A percentile compares a stretch with the other conserved stretches of the same genome.
Evolutionary conservation across 768 basidiomycete genomes (phyloP).

Genomic region (Calocera viscosa): DNA sequence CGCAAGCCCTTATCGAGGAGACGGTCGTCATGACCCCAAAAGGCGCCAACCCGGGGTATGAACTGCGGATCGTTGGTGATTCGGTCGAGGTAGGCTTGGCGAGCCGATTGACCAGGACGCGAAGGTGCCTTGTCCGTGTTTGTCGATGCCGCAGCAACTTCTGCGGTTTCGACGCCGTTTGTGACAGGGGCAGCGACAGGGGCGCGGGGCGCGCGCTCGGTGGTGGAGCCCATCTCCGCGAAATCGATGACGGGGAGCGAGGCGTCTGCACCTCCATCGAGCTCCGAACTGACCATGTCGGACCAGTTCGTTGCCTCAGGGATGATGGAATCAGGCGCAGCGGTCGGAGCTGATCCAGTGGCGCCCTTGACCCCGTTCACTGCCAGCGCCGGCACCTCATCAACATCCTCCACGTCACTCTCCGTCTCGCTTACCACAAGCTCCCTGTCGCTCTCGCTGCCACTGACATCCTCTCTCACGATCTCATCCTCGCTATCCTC

Average conservation of each 20-base stretch:
- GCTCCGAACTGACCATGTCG: constrained; percentile 47
- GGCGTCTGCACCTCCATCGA: constrained; percentile 46
- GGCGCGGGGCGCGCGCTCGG: constrained; percentile 28
- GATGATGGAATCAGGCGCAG: constrained; percentile 29
- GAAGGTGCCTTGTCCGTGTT: constrained; percentile 25
- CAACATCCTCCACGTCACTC: constrained; percentile 11
- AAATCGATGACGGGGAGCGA: constrained; percentile 74
- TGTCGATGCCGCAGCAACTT: neutral
- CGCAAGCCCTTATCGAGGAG: constrained; percentile 70
- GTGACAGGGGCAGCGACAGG: constrained; percentile 30
- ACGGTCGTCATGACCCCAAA: constrained; percentile 92
- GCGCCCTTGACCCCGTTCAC: neutral
- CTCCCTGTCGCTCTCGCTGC: constrained; percentile 7
- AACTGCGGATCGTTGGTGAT: constrained; percentile 76
- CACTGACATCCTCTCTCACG: constrained; percentile 12
- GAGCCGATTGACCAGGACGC: constrained; percentile 47
- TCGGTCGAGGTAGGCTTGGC: constrained; percentile 75
- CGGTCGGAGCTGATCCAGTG: neutral
- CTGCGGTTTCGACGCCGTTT: neutral
- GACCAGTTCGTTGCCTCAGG: constrained; percentile 52
- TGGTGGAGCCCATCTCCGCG: constrained; percentile 36
- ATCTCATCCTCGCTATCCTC: constrained; percentile 50
- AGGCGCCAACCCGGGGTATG: constrained; percentile 80
- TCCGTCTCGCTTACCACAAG: neutral
- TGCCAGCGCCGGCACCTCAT: neutral